Base-by-base conservation (phyloP, 2,329 filamentous ascomycete genomes). In the Colletotrichum brevisporum region DNA sequence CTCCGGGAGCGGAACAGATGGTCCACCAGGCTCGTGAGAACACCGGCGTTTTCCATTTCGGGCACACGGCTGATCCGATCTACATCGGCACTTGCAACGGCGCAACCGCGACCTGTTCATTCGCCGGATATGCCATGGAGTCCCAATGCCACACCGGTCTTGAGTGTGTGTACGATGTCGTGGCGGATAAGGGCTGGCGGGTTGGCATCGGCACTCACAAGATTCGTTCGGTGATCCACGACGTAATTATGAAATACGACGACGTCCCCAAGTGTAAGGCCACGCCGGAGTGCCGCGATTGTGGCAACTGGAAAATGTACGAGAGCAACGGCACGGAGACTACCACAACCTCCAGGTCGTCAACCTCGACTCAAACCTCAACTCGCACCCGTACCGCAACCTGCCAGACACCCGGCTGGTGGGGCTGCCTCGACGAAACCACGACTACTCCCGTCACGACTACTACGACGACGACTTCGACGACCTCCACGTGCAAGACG, bases 1-100 rank as follows among this genome's bases (percentile, higher is more conserved):
- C 96, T 13, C 95, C 95, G 0, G 93, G 93, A 26, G 86, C 91
- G 53, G 88, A 95, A 75, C 88, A 94, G 26, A 85, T 88, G 50
- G 85, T 88, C 39, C 91, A 94, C 36, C 94, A 97, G 75, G 86
- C 88, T 45, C 86, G 94, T 50, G 82, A 89, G 67, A 88, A 90
- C 75, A 97, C 94, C 0, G 95, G 94, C 13, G 86, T 92, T 0
- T 97, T 90, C 76, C 96, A 99, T 79, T 95, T 98, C 78, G 96
- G 96, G 4, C 95, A 98, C 76, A 98, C 94, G 0, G 96, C 96
- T 0, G 96, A 99, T 79, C 96, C 96, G 0, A 91, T 99, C 41
- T 99, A 92, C 76, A 95, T 98, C 83, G 96, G 96, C 39, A 93
- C 91, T 0, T 98, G 96, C 81, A 98, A 97, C 75, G 93, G 93